Conservation (phyloP, 2,329 filamentous ascomycete genomes). For the Penicillium sp. region DNA sequence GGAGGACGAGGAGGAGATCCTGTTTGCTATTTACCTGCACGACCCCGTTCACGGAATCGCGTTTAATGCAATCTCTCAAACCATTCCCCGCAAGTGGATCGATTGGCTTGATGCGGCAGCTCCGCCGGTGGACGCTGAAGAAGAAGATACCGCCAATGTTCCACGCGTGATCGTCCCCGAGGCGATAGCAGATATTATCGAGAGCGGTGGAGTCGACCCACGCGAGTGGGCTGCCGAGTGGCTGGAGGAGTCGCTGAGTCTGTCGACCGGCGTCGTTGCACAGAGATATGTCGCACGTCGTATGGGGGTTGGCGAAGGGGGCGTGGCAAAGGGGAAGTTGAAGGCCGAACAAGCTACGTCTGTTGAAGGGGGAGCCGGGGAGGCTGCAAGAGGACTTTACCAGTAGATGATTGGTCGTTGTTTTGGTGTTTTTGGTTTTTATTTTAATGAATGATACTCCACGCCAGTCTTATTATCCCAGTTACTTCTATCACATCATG, state of each 20-base stretch:
- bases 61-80: constrained; percentile 78
- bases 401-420: constrained; percentile 18
- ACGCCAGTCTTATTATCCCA: neutral
- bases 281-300: constrained; percentile 91
- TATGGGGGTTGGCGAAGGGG: constrained; percentile 93
- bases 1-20: constrained; percentile 55
- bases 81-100: constrained; percentile 79
- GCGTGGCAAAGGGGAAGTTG: constrained; percentile 53
- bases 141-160: constrained; percentile 31
- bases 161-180: constrained; percentile 57
- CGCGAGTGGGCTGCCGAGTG: constrained; percentile 97
- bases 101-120: constrained; percentile 79
- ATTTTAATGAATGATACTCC: constrained; percentile 12
- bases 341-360: constrained; percentile 50
- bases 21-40: constrained; percentile 73
- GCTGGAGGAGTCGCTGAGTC: constrained; percentile 79
- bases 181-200: constrained; percentile 81
- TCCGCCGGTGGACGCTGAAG: constrained; percentile 35
- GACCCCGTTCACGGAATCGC: constrained; percentile 90
- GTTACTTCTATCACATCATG: neutral
- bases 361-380: constrained; percentile 56
- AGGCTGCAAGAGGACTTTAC: constrained; percentile 53
- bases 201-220: constrained; percentile 73
- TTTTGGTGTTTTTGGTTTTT: neutral
- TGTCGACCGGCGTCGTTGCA: constrained; percentile 79